Percentiles rank a stretch among this genome's conserved stretches.
Evolutionary conservation across 2,329 filamentous ascomycete species (phyloP).

Genomic region (Verticillium longisporum): DNA sequence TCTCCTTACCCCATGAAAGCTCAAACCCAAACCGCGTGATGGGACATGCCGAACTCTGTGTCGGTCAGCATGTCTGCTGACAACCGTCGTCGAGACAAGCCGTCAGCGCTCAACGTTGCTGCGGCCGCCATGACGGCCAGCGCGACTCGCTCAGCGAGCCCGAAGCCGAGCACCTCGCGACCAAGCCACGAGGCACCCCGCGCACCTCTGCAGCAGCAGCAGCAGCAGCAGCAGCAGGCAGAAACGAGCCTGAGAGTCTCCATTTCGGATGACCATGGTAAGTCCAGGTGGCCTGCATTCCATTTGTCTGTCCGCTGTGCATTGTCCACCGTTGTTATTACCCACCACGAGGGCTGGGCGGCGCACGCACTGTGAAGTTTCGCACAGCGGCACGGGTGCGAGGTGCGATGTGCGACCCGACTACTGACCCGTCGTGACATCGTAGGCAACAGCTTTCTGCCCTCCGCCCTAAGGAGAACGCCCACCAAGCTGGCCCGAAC

Average conservation of each 20-base stretch:
- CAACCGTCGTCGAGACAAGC: neutral
- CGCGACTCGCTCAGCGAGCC: neutral
- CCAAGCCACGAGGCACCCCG: neutral
- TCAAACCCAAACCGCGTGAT: conserved; percentile 4
- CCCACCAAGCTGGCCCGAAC: conserved; percentile 8
- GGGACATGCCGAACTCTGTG: conserved; percentile 11
- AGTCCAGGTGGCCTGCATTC: neutral
- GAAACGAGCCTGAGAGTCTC: neutral
- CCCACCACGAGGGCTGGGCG: neutral
- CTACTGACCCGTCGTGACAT: neutral
- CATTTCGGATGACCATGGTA: neutral
- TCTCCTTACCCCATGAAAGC: neutral
- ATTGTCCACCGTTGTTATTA: neutral
- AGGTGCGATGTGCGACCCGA: neutral
- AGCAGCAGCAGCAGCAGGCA: neutral
- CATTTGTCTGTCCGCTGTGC: neutral
- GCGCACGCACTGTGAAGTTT: neutral
- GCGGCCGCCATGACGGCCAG: conserved; percentile 3
- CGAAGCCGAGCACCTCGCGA: neutral
- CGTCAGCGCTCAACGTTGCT: neutral
- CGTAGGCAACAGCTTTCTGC: conserved; percentile 3
- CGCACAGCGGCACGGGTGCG: neutral
- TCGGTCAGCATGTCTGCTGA: conserved; percentile 9
- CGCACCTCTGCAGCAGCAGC: neutral
- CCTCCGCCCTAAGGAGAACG: conserved; percentile 9